These are phyloP conservation scores for Leptosphaerulina australis DNA, from an alignment of 2,329 filamentous ascomycete species.

Conservation along the genomic window DNA sequence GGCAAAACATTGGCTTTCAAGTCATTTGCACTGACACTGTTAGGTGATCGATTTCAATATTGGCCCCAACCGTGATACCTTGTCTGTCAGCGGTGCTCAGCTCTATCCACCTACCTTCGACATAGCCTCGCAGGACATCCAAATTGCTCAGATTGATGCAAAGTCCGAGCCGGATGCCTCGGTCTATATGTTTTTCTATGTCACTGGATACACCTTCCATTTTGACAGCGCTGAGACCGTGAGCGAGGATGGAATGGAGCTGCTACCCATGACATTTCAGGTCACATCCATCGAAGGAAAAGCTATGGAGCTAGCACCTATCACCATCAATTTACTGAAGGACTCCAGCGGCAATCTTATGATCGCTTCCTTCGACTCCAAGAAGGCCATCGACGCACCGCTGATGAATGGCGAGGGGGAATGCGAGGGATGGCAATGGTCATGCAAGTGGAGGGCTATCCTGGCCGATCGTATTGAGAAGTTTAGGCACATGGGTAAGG, in stretches of 20 bases:
- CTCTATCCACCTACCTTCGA: slow-evolving; percentile 49
- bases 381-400: slow-evolving; percentile 27
- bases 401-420: slow-evolving; percentile 35
- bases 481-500: slow-evolving; percentile 44
- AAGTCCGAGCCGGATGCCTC: slow-evolving; percentile 29
- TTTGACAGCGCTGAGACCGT: slow-evolving; percentile 45
- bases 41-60: slow-evolving; percentile 49
- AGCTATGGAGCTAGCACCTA: slow-evolving; percentile 38
- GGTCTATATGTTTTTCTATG: slow-evolving; percentile 41
- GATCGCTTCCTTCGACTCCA: slow-evolving; percentile 46
- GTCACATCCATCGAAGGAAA: slow-evolving; percentile 45
- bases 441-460: slow-evolving; percentile 53
- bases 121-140: slow-evolving; percentile 38
- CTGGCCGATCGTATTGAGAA: slow-evolving; percentile 44
- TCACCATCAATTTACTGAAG: slow-evolving; percentile 49
- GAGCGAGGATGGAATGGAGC: slow-evolving; percentile 45
- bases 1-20: too few relatives aligned
- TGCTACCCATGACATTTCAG: slow-evolving; percentile 48
- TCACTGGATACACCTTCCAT: slow-evolving; percentile 47
- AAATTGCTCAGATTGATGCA: slow-evolving; percentile 43
- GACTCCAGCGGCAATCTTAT: slow-evolving; percentile 45
- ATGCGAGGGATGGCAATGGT: slow-evolving; percentile 46
- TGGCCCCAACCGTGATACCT: slow-evolving; percentile 37
- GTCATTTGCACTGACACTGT: slow-evolving; percentile 23
- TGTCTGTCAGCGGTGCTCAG: slow-evolving; percentile 45